A percentile compares a stretch with the other conserved stretches of the same genome.
Evolutionary conservation across 1,284 basidiomycete species (phyloP).

Genomic region (Ganoderma boninense): DNA sequence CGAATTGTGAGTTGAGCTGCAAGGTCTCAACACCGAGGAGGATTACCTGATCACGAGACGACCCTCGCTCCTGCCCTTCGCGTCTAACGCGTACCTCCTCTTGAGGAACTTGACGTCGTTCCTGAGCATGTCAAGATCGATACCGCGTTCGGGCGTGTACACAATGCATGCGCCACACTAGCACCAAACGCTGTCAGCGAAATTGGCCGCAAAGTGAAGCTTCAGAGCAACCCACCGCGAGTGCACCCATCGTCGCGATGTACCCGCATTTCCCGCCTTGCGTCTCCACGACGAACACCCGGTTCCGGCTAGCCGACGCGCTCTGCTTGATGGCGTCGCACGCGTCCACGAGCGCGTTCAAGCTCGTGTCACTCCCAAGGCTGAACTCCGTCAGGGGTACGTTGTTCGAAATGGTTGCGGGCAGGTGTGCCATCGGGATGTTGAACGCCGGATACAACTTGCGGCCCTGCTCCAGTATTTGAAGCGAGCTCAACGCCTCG

Average conservation of each 20-base stretch:
- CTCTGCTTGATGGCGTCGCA: constrained; percentile 99
- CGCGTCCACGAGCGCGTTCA: constrained; percentile 97
- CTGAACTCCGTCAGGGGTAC: constrained; percentile 97
- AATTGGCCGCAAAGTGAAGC: not conserved
- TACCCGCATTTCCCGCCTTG: constrained; percentile 98
- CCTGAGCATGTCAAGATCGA: constrained; percentile 83
- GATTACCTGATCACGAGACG: constrained; percentile 88
- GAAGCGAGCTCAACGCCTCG: constrained; percentile 88
- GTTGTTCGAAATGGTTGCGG: constrained; percentile 98
- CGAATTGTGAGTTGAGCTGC: not conserved
- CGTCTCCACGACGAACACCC: constrained; percentile 98
- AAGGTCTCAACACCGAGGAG: not conserved
- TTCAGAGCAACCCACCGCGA: constrained; percentile 73
- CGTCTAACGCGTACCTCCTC: constrained; percentile 87
- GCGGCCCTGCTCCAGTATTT: constrained; percentile 83
- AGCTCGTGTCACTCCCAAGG: constrained; percentile 92
- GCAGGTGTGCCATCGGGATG: constrained; percentile 92
- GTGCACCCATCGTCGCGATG: constrained; percentile 92
- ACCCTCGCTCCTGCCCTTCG: constrained; percentile 91
- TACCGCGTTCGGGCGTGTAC: constrained; percentile 94
- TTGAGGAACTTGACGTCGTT: constrained; percentile 92
- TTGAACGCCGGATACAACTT: constrained; percentile 90
- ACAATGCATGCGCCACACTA: constrained; percentile 92
- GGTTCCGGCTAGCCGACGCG: constrained; percentile 92
- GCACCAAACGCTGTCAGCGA: constrained; percentile 19